Evolutionary conservation across 75 land plant genomes (phyloP).

Genomic region (Pseudotsuga menziesii): DNA sequence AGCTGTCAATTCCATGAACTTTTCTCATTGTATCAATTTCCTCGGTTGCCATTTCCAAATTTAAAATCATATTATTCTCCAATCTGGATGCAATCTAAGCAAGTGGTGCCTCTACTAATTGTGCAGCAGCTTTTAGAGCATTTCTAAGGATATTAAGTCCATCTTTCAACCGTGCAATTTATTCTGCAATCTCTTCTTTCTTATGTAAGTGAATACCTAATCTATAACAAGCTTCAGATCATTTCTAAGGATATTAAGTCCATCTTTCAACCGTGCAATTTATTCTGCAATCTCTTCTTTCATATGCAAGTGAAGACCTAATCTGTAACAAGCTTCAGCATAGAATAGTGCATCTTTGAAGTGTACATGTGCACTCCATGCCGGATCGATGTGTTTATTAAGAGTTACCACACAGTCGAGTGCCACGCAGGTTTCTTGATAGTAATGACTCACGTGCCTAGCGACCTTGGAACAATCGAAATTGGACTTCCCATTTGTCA

Average conservation of each 20-base stretch:
- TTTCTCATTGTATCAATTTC: no score
- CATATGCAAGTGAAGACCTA: slow-evolving; percentile 71
- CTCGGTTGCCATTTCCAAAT: no score
- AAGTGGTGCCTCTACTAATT: no score
- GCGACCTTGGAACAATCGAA: slow-evolving; percentile 80
- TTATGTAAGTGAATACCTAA: slow-evolving; percentile 75
- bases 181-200: slow-evolving; percentile 94
- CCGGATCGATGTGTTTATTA: slow-evolving; percentile 86
- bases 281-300: slow-evolving; percentile 97
- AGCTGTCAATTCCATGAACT: no score
- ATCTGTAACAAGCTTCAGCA: slow-evolving; percentile 82
- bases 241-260: slow-evolving; percentile 47
- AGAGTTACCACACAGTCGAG: slow-evolving; percentile 62
- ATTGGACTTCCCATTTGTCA: slow-evolving; percentile 73
- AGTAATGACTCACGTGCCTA: slow-evolving; percentile 77
- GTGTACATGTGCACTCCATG: slow-evolving; percentile 94
- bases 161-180: slow-evolving; percentile 77
- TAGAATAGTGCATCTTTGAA: slow-evolving; percentile 82
- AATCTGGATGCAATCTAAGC: no score
- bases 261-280: slow-evolving; percentile 79
- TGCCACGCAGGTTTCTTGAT: slow-evolving; percentile 82
- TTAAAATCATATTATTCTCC: no score
- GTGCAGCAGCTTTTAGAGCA: no score
- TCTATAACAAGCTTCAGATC: slow-evolving; percentile 87
- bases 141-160: slow-evolving; percentile 57